A percentile compares a stretch with the other conserved stretches of the same genome.
These are phyloP conservation scores for Sclerotinia trifoliorum DNA, from an alignment of 2,329 filamentous ascomycete species.

Conservation along the genomic window DNA sequence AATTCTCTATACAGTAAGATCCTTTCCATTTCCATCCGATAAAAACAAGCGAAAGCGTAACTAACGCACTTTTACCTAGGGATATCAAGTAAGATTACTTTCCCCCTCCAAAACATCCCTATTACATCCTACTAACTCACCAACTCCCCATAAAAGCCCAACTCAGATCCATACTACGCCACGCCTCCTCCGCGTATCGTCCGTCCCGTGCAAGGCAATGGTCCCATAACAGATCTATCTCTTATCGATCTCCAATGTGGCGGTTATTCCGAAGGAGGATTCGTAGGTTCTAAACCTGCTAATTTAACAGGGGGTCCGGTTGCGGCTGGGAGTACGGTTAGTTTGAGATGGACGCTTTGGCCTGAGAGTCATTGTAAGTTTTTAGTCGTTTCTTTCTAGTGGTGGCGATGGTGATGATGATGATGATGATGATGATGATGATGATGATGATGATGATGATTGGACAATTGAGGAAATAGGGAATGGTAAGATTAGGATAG, in stretches of 20 bases:
- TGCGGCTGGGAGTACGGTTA: constrained; percentile 53
- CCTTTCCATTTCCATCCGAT: rapidly evolving
- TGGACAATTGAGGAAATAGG: not conserved
- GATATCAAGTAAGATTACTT: constrained; percentile 39
- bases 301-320: constrained; percentile 54
- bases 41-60: no score
- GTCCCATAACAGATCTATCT: constrained; percentile 54
- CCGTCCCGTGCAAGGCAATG: constrained; percentile 57
- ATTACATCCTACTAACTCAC: not conserved
- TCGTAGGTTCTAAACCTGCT: constrained; percentile 51
- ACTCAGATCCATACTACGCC: constrained; percentile 46
- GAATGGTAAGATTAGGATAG: not conserved
- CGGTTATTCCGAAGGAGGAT: constrained; percentile 50
- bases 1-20: constrained; percentile 23
- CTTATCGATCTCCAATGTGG: constrained; percentile 57
- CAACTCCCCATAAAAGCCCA: constrained; percentile 36
- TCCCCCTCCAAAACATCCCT: not conserved
- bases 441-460: no score
- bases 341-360: constrained; percentile 55
- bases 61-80: not conserved
- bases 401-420: no score
- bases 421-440: no score
- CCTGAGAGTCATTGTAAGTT: constrained; percentile 40
- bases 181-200: constrained; percentile 51
- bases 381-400: not conserved